These are phyloP conservation scores for Escallonia rubra DNA, from an alignment of 129 eudicot genomes.

Conservation along the genomic window DNA sequence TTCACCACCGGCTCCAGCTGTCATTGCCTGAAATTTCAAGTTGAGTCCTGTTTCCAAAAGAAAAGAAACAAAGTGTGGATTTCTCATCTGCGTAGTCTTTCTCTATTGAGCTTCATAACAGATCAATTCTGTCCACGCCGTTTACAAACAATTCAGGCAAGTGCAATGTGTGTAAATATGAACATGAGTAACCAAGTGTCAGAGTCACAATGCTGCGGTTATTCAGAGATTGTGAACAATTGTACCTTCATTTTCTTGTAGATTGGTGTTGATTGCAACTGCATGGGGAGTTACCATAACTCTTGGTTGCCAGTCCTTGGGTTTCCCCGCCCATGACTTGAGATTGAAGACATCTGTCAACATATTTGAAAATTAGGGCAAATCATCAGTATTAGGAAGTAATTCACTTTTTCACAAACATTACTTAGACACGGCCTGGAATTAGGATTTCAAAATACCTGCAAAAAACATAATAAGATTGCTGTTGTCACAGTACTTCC, in stretches of 20 bases:
- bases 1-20: conserved; percentile 66
- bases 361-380: not conserved
- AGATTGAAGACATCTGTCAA: conserved; percentile 62
- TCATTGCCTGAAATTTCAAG: conserved; percentile 76
- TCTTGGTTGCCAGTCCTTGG: conserved; percentile 86
- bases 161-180: not conserved
- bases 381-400: conserved; percentile 1
- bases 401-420: not conserved
- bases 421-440: not conserved
- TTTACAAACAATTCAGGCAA: not conserved
- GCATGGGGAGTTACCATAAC: conserved; percentile 70
- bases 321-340: conserved; percentile 77
- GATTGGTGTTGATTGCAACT: conserved; percentile 87
- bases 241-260: conserved; percentile 87
- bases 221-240: conserved; percentile 1
- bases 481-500: not conserved
- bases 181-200: not conserved
- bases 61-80: not conserved
- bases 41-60: conserved; percentile 56
- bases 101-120: not conserved
- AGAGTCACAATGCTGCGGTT: not conserved
- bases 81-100: not conserved
- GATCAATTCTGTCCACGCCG: not conserved
- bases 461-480: not conserved
- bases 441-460: not conserved